Evolutionary conservation across 495 filamentous ascomycete genomes (phyloP).

Genomic region (Xylaria castorea): DNA sequence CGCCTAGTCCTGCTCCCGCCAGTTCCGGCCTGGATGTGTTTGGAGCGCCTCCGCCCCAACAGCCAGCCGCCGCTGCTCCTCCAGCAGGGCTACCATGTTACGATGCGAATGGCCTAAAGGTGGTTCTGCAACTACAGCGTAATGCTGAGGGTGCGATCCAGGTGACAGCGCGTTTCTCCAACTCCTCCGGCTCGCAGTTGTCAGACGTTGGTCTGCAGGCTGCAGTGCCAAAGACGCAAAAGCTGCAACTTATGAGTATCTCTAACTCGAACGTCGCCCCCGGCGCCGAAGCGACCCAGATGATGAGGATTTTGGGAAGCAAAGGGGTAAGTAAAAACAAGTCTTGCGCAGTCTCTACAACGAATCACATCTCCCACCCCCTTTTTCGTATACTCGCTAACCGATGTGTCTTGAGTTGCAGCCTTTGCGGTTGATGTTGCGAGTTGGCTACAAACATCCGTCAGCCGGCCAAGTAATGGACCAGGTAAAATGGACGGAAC

Average conservation of each 20-base stretch:
- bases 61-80: conserved; percentile 45
- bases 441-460: conserved; percentile 78
- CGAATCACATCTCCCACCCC: background rate
- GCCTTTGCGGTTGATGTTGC: conserved; percentile 79
- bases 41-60: conserved; percentile 57
- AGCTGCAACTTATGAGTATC: conserved; percentile 86
- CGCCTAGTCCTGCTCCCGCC: conserved; percentile 51
- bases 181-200: conserved; percentile 71
- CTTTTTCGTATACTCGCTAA: conserved; percentile 33
- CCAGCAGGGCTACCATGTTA: conserved; percentile 73
- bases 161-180: conserved; percentile 82
- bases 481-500: conserved; percentile 96
- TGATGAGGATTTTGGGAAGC: conserved; percentile 81
- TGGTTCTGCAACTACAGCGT: conserved; percentile 82
- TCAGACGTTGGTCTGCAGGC: conserved; percentile 82
- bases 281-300: conserved; percentile 84
- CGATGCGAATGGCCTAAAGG: conserved; percentile 80
- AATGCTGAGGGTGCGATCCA: conserved; percentile 74
- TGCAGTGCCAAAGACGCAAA: conserved; percentile 94
- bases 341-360: conserved; percentile 20
- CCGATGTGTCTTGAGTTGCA: conserved; percentile 31
- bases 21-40: conserved; percentile 56
- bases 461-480: conserved; percentile 76
- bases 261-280: conserved; percentile 75
- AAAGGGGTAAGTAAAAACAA: conserved; percentile 74